Conservation (phyloP, 2,329 filamentous ascomycete genomes). For the Verticillium alfalfae region DNA sequence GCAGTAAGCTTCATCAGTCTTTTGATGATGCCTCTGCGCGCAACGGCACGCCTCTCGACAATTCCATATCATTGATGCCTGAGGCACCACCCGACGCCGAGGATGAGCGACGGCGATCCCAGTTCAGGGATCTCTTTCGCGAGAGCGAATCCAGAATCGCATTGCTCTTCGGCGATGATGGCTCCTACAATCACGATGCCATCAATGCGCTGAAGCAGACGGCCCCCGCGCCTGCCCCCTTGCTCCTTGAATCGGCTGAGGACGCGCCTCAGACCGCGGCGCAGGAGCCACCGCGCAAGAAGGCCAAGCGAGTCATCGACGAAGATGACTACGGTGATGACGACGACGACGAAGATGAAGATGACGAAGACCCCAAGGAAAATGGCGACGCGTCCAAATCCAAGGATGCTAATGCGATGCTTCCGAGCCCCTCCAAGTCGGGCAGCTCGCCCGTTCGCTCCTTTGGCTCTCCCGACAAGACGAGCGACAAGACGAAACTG, state of each 20-base stretch:
- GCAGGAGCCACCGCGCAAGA: constrained; percentile 63
- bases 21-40: constrained; percentile 54
- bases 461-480: constrained; percentile 55
- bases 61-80: constrained; percentile 47
- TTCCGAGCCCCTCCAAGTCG: constrained; percentile 65
- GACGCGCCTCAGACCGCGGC: constrained; percentile 39
- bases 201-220: constrained; percentile 50
- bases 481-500: constrained; percentile 42
- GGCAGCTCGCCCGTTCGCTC: constrained; percentile 62
- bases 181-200: constrained; percentile 43
- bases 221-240: constrained; percentile 44
- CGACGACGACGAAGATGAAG: constrained; percentile 72
- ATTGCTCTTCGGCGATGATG: constrained; percentile 62
- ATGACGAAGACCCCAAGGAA: constrained; percentile 57
- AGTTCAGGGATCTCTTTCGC: constrained; percentile 74
- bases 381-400: constrained; percentile 44
- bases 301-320: constrained; percentile 70
- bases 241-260: constrained; percentile 33
- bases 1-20: constrained; percentile 46
- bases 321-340: constrained; percentile 86
- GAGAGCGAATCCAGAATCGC: constrained; percentile 72
- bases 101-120: constrained; percentile 66
- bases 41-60: constrained; percentile 46
- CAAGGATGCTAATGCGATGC: constrained; percentile 47
- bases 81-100: constrained; percentile 56